phyloP scores from a whole-genome alignment of 306 rosid species.

The Cicer bijugum region DNA sequence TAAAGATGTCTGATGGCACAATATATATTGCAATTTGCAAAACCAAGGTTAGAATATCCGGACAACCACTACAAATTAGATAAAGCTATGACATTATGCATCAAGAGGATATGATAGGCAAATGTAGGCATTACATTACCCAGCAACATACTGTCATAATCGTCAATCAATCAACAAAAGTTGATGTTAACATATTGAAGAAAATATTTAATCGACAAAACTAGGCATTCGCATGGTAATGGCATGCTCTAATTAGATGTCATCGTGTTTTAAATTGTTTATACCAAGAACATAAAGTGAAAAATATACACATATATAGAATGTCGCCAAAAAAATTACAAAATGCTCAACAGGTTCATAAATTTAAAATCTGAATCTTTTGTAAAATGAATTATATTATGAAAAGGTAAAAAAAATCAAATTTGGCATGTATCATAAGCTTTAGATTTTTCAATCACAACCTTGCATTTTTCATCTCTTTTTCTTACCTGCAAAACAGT shows the following conservation, averaged over 20 bases:
- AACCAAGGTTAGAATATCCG: not conserved
- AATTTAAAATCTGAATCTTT: not conserved
- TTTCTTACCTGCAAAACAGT: slow-evolving; percentile 61
- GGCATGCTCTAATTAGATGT: slow-evolving; percentile 17
- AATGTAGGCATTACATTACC: not conserved
- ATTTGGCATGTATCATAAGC: slow-evolving; percentile 57
- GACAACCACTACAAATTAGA: not conserved
- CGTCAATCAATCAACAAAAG: not conserved
- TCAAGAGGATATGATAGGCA: not conserved
- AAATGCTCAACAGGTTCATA: slow-evolving; percentile 19
- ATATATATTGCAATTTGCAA: not conserved
- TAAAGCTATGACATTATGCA: not conserved
- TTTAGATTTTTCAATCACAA: slow-evolving; percentile 67
- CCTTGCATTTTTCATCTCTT: slow-evolving; percentile 60
- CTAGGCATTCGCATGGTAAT: not conserved
- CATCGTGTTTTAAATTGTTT: slow-evolving; percentile 9
- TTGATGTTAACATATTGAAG: not conserved
- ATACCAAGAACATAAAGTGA: slow-evolving; percentile 27
- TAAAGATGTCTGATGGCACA: no score
- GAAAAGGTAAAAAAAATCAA: slow-evolving; percentile 29
- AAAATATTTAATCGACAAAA: not conserved
- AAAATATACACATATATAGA: slow-evolving; percentile 12
- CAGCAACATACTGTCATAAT: not conserved
- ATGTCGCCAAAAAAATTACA: slow-evolving; percentile 35
- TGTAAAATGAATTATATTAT: not conserved